Evolutionary conservation across 164 flowering plant genomes (phyloP), one percentile per base, ranked within the genome.

Genomic region (Dillenia suffruticosa): DNA sequence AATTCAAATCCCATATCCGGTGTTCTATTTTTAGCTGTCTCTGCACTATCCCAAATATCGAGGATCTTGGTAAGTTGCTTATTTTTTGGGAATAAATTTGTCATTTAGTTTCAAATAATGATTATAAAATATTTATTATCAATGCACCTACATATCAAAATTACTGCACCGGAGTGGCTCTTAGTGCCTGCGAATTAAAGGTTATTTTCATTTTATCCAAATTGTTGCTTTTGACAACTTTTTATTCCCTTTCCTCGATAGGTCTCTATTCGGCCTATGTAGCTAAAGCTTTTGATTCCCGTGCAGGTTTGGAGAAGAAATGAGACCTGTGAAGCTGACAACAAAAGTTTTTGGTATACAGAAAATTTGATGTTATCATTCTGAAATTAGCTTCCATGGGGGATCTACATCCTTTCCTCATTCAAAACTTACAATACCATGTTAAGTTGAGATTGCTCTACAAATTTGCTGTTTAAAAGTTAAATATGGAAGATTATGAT

Each of bases 321-420:
- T 94, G 96, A 84, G 97, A 73, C 97, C 97, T 59, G 93, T 94
- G 50, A 89, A 91, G 80, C 72, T 94, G 85, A 88, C 97, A 9
- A 91, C 96, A 14, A 88, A 76, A 80, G 99, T 94, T 48, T 48
- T 91, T 70, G 99, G 99, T 94, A 89, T 64, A 19, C 64, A 43
- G 8, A 24, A n/a, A 32, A 32, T 22, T 71, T 49, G 10, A 40
- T 46, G 8, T 56, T 19, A 19, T 19, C 22, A 19, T 19, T 19
- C 22, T 19, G 1, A 19, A 19, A 47, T 53, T 45, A 48, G 14
- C 46, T 57, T 44, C 9, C 19, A 12, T 50, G 22, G 22, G 22
- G 22, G 22, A 19, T 1, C 22, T 19, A 19, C 22, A 19, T 19
- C 22, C 22, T 19, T 19, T 19, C 22, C 22, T 1, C 22, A 19